Conservation (phyloP, 164 flowering plant genomes). For the Annona cherimola region DNA sequence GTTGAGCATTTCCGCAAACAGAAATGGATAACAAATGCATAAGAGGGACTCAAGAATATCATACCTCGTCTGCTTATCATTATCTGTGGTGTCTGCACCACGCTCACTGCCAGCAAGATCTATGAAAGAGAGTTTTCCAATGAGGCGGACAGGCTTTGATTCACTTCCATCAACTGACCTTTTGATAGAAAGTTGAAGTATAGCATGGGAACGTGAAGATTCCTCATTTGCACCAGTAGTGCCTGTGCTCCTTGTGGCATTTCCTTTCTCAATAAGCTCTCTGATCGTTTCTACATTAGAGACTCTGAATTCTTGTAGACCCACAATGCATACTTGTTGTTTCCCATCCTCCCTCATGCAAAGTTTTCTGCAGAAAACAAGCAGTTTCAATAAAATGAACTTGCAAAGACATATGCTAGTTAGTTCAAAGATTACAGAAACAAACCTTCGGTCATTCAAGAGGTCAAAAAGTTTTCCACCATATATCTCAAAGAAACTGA, state of each 20-base stretch:
- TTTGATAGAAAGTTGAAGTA: slow-evolving; percentile 87
- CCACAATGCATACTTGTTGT: slow-evolving; percentile 93
- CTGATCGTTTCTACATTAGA: slow-evolving; percentile 65
- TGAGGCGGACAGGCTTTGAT: slow-evolving; percentile 69
- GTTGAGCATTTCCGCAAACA: neutral
- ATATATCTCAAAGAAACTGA: slow-evolving; percentile 96
- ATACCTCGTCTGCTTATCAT: slow-evolving; percentile 92
- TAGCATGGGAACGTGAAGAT: slow-evolving; percentile 96
- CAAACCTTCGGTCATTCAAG: slow-evolving; percentile 85
- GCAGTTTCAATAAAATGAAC: slow-evolving; percentile 4
- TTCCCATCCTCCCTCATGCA: slow-evolving; percentile 99
- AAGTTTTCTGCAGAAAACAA: slow-evolving; percentile 50
- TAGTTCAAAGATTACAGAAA: neutral
- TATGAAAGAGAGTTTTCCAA: slow-evolving; percentile 92
- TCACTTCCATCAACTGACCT: slow-evolving; percentile 65
- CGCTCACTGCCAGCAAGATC: slow-evolving; percentile 99
- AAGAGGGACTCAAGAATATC: neutral
- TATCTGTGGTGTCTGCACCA: slow-evolving; percentile 97
- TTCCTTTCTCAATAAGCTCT: slow-evolving; percentile 86
- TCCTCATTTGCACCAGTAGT: slow-evolving; percentile 99
- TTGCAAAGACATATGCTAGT: neutral
- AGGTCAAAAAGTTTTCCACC: slow-evolving; percentile 93
- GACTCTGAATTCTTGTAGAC: slow-evolving; percentile 77
- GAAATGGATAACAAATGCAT: too few relatives aligned
- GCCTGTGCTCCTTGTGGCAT: slow-evolving; percentile 85